Percentiles rank a stretch among this genome's conserved stretches.
Evolutionary conservation across 1,284 basidiomycete genomes (phyloP).

Genomic region (Megacollybia platyphylla): DNA sequence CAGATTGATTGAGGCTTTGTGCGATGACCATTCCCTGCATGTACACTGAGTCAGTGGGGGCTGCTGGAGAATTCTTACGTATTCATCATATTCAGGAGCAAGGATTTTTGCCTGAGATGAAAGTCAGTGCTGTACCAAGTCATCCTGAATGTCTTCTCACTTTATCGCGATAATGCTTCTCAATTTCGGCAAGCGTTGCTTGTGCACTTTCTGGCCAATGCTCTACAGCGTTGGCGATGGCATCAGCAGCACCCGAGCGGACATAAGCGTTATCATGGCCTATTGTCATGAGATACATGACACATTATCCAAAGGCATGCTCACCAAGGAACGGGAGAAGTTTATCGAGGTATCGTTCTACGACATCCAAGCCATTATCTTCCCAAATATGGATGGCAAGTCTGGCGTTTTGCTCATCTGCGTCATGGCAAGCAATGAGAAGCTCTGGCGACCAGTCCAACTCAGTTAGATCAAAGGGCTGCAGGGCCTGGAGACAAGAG

Average conservation of each 20-base stretch:
- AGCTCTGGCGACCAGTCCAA: constrained; percentile 86
- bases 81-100: constrained; percentile 83
- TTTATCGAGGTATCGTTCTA: constrained; percentile 55
- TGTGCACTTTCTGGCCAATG: constrained; percentile 62
- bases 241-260: constrained; percentile 58
- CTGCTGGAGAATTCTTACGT: constrained; percentile 33
- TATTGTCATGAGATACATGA: constrained; percentile 15
- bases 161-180: constrained; percentile 78
- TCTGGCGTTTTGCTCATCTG: constrained; percentile 83
- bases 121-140: background rate
- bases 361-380: constrained; percentile 89
- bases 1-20: constrained; percentile 78
- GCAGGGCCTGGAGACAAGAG: constrained; percentile 80
- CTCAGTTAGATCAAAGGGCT: constrained; percentile 94
- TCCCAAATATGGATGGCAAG: constrained; percentile 86
- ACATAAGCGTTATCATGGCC: constrained; percentile 79
- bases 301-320: constrained; percentile 9
- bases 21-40: constrained; percentile 86
- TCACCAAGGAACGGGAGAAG: constrained; percentile 66
- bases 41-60: constrained; percentile 1
- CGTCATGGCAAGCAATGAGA: constrained; percentile 86
- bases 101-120: constrained; percentile 62
- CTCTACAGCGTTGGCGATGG: constrained; percentile 71
- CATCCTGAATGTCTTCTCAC: constrained; percentile 17
- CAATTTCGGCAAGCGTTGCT: constrained; percentile 34